Evolutionary conservation across 2,329 filamentous ascomycete genomes (phyloP).

Genomic region (Pseudogymnoascus sp.): DNA sequence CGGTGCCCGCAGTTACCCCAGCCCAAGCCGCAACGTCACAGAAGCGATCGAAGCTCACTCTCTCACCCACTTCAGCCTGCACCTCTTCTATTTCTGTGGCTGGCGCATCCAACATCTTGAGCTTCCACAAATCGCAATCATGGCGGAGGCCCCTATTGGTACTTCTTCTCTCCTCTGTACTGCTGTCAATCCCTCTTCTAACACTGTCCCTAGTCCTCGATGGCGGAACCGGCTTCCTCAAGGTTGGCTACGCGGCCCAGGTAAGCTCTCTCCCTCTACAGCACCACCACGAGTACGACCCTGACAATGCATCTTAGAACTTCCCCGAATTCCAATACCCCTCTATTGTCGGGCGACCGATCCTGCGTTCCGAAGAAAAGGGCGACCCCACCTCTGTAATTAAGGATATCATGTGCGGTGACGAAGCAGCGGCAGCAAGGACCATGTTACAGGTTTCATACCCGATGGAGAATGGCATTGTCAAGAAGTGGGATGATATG

Average conservation of each 20-base stretch:
- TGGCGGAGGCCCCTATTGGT: conserved; percentile 33
- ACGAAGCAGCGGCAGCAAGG: conserved; percentile 90
- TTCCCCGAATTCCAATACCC: conserved; percentile 98
- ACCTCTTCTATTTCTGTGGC: conserved; percentile 10
- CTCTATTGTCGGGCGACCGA: conserved; percentile 94
- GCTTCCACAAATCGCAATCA: conserved; percentile 20
- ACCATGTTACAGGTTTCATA: conserved; percentile 99
- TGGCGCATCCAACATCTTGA: conserved; percentile 11
- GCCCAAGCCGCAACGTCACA: conserved; percentile 11
- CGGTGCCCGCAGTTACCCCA: conserved; percentile 10
- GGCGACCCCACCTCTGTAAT: conserved; percentile 59
- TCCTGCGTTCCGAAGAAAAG: conserved; percentile 89
- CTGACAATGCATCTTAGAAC: conserved; percentile 51
- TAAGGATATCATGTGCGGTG: conserved; percentile 99
- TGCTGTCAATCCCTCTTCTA: conserved; percentile 6
- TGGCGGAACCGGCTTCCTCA: conserved; percentile 98
- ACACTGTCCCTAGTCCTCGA: conserved; percentile 68
- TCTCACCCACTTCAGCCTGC: conserved; percentile 7
- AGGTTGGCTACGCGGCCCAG: conserved; percentile 95
- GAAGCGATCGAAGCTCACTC: conserved; percentile 13
- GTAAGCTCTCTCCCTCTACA: conserved; percentile 33
- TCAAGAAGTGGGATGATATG: conserved; percentile 99
- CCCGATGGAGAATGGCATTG: conserved; percentile 99
- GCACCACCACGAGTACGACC: not conserved
- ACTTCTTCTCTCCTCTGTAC: conserved; percentile 10